A percentile compares a stretch with the other conserved stretches of the same genome.
phyloP scores from a whole-genome alignment of 495 filamentous ascomycete genomes.

The Hypoxylon trugodes region DNA sequence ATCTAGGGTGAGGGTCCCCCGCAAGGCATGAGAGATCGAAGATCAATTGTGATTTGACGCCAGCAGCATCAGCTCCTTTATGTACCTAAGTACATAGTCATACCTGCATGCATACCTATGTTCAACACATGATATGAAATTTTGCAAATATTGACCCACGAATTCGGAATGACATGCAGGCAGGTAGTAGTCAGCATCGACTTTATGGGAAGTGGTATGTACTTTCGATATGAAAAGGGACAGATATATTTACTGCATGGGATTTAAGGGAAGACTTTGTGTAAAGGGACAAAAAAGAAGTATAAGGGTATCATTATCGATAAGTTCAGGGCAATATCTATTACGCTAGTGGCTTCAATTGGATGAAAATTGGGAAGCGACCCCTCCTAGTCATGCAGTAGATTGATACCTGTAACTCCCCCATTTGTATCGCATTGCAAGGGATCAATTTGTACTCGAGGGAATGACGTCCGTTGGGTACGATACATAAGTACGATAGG shows the following conservation, averaged over 20 bases:
- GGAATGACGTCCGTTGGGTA: slow-evolving; percentile 36
- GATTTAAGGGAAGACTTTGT: neutral
- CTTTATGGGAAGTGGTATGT: too few relatives aligned
- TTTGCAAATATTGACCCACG: neutral
- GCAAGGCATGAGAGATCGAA: neutral
- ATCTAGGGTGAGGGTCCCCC: too few relatives aligned
- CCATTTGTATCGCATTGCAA: slow-evolving; percentile 26
- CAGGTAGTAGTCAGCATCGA: too few relatives aligned
- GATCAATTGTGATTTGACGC: neutral
- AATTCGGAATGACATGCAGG: too few relatives aligned
- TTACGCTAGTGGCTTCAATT: slow-evolving; percentile 2
- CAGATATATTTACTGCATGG: too few relatives aligned
- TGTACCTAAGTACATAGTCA: neutral
- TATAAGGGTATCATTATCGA: slow-evolving; percentile 8
- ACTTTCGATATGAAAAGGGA: too few relatives aligned
- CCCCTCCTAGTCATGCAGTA: slow-evolving; percentile 25
- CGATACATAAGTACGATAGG: too few relatives aligned
- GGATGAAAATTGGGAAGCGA: slow-evolving; percentile 8
- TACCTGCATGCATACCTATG: too few relatives aligned
- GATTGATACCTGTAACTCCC: slow-evolving; percentile 25
- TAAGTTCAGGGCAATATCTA: slow-evolving; percentile 1
- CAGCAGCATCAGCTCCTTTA: too few relatives aligned
- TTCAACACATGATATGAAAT: neutral
- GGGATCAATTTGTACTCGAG: slow-evolving; percentile 4
- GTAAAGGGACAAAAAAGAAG: neutral